Evolutionary conservation across 371 early-diverging fungal species (phyloP).

Genomic region (Lichtheimia ramosa): DNA sequence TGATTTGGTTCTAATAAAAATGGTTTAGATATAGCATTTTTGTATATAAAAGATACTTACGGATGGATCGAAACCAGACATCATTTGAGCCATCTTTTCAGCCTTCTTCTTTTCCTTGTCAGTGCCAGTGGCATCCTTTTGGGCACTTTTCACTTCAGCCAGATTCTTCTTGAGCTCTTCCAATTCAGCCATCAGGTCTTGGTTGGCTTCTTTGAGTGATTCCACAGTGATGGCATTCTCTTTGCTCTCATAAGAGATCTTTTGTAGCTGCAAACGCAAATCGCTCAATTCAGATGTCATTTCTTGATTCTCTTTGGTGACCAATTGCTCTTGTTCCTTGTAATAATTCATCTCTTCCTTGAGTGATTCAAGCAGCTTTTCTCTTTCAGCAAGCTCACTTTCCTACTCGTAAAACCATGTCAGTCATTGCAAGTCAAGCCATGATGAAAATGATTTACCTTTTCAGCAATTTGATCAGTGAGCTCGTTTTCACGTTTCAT

Average conservation of each 20-base stretch:
- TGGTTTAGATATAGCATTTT: background rate
- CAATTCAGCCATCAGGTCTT: conserved; percentile 67
- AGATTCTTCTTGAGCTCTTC: conserved; percentile 71
- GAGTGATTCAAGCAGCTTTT: conserved; percentile 57
- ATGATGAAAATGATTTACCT: conserved; percentile 24
- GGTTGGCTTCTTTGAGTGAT: conserved; percentile 81
- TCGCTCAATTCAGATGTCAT: conserved; percentile 70
- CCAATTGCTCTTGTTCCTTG: conserved; percentile 61
- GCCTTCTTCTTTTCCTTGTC: conserved; percentile 80
- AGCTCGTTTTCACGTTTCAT: conserved; percentile 93
- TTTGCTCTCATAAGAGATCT: conserved; percentile 82
- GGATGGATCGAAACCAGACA: conserved; percentile 82
- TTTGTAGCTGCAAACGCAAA: conserved; percentile 80
- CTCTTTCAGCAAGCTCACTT: conserved; percentile 57
- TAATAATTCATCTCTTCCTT: conserved; percentile 63
- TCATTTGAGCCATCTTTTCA: conserved; percentile 86
- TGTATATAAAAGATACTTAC: conserved; percentile 31
- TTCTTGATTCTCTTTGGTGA: conserved; percentile 70
- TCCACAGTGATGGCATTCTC: conserved; percentile 84
- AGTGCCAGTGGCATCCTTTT: conserved; percentile 51
- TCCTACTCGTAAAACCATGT: conserved; percentile 37
- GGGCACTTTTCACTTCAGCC: conserved; percentile 29
- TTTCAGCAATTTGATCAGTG: conserved; percentile 87
- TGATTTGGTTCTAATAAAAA: conserved; percentile 51
- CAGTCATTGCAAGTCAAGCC: background rate